Percentiles rank a stretch among this genome's conserved stretches.
Conservation (phyloP, 768 basidiomycete genomes). For the Auriscalpium microsporum region DNA sequence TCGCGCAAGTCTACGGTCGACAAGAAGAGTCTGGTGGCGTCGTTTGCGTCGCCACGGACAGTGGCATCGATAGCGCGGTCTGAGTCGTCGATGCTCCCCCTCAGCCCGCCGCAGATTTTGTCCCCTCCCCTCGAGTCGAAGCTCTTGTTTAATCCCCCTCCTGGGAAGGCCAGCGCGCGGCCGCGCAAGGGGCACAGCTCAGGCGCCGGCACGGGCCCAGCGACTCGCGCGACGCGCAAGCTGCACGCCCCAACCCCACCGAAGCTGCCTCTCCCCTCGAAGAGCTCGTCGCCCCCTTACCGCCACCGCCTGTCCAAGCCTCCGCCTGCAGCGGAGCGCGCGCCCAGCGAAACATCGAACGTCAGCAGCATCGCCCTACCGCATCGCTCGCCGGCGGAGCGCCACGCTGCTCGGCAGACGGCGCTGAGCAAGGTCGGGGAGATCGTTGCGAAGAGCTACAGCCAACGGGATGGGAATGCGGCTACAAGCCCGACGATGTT, state of each 20-base stretch:
- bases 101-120: slow-evolving; percentile 48
- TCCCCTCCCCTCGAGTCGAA: slow-evolving; percentile 48
- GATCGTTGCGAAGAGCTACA: slow-evolving; percentile 22
- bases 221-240: neutral
- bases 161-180: neutral
- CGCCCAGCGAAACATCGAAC: neutral
- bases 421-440: slow-evolving; percentile 23
- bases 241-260: neutral
- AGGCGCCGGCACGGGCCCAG: neutral
- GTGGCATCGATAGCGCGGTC: slow-evolving; percentile 16
- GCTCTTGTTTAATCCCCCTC: slow-evolving; percentile 37
- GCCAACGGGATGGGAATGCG: slow-evolving; percentile 12
- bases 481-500: slow-evolving; percentile 16
- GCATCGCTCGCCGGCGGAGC: slow-evolving; percentile 18
- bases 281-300: slow-evolving; percentile 11
- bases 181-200: neutral
- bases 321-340: neutral
- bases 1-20: slow-evolving; percentile 20
- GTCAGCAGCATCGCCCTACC: slow-evolving; percentile 7
- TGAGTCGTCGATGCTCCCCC: slow-evolving; percentile 38
- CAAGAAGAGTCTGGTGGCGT: slow-evolving; percentile 21
- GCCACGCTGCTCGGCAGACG: slow-evolving; percentile 19
- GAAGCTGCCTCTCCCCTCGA: slow-evolving; percentile 14
- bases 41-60: slow-evolving; percentile 2
- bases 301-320: slow-evolving; percentile 15